These are phyloP conservation scores for Fusarium chlamydosporum DNA, from an alignment of 2,329 filamentous ascomycete genomes.

Conservation along the genomic window DNA sequence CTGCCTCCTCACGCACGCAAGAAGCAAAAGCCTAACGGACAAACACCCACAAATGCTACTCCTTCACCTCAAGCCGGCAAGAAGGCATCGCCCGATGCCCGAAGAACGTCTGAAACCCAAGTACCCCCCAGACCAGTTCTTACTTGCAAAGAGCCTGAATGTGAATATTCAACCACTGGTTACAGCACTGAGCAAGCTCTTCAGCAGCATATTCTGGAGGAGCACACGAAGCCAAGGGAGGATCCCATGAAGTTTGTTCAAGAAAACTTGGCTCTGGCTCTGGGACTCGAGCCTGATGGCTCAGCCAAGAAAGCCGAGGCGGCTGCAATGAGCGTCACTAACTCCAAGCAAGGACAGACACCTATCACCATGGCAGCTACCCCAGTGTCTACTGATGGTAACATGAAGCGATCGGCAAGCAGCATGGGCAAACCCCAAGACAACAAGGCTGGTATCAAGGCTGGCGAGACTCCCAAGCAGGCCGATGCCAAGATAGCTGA, in stretches of 20 bases:
- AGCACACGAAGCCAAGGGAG: constrained; percentile 69
- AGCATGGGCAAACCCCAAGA: constrained; percentile 60
- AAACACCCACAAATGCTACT: constrained; percentile 58
- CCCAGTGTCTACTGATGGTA: constrained; percentile 66
- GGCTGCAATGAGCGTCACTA: constrained; percentile 58
- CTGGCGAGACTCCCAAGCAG: constrained; percentile 51
- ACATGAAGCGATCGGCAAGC: constrained; percentile 67
- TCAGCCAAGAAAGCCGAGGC: constrained; percentile 57
- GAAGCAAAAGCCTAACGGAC: constrained; percentile 64
- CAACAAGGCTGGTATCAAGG: constrained; percentile 51
- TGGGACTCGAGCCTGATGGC: constrained; percentile 69
- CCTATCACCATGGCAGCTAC: constrained; percentile 61
- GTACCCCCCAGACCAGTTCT: constrained; percentile 60
- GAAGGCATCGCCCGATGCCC: constrained; percentile 62
- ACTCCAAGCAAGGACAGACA: constrained; percentile 65
- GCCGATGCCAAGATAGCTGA: constrained; percentile 52
- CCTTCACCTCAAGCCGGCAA: constrained; percentile 66
- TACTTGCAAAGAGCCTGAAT: constrained; percentile 68
- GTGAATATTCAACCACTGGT: constrained; percentile 64
- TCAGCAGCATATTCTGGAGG: constrained; percentile 68
- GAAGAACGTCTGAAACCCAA: constrained; percentile 52
- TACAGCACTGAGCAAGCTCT: constrained; percentile 70
- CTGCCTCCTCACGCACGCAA: constrained; percentile 69
- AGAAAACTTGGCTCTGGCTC: constrained; percentile 63
- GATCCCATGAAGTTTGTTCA: constrained; percentile 68